These are phyloP conservation scores for Planoprotostelium fungivorum DNA, from an alignment of 78 protist genomes.

Conservation along the genomic window DNA sequence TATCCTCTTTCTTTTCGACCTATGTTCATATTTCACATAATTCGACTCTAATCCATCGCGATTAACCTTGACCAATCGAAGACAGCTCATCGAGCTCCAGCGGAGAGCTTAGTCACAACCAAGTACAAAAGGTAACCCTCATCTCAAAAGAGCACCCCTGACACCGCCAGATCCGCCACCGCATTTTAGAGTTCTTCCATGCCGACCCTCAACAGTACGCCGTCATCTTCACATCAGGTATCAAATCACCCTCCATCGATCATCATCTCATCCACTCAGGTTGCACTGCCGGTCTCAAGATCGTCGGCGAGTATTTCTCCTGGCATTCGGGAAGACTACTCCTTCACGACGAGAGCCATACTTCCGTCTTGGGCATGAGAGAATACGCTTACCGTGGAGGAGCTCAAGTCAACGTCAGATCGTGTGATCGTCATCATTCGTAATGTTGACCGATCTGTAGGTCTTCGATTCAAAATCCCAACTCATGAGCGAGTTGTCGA, in stretches of 20 bases:
- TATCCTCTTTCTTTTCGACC: not conserved
- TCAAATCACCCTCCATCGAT: not conserved
- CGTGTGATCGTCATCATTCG: too few relatives aligned
- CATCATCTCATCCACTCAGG: slow-evolving; percentile 1
- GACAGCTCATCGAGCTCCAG: not conserved
- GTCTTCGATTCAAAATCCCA: too few relatives aligned
- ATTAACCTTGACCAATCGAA: too few relatives aligned
- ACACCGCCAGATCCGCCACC: slow-evolving; percentile 22
- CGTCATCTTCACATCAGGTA: slow-evolving; percentile 81
- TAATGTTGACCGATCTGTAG: too few relatives aligned
- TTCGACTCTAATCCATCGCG: too few relatives aligned
- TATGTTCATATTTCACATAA: too few relatives aligned
- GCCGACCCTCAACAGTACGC: slow-evolving; percentile 60
- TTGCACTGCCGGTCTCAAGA: slow-evolving; percentile 66
- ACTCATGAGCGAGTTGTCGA: too few relatives aligned
- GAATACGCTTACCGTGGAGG: slow-evolving; percentile 46
- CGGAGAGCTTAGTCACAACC: not conserved
- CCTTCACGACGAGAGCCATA: slow-evolving; percentile 59
- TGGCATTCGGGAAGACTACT: slow-evolving; percentile 46
- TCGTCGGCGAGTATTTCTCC: slow-evolving; percentile 77
- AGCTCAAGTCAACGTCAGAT: slow-evolving; percentile 4
- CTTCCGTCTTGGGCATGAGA: slow-evolving; percentile 79
- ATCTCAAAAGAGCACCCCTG: slow-evolving; percentile 5
- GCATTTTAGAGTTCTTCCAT: slow-evolving; percentile 34
- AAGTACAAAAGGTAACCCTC: slow-evolving; percentile 20